Percentiles rank a stretch among this genome's conserved stretches.
Evolutionary conservation across 495 filamentous ascomycete species (phyloP).

Genomic region (Pseudotulostoma volvatum): DNA sequence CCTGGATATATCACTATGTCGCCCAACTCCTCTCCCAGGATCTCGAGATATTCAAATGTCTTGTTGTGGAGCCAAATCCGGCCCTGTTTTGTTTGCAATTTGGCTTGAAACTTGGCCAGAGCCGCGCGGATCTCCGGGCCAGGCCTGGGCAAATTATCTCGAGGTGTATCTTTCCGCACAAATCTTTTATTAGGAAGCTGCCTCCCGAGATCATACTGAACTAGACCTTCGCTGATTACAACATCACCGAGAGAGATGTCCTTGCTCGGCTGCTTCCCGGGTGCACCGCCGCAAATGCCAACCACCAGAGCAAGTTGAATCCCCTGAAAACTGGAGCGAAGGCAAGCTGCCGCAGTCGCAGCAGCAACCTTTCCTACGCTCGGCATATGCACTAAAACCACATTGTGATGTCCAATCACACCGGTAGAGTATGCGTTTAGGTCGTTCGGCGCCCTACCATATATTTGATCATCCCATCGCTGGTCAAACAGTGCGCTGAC

Average conservation of each 20-base stretch:
- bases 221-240: conserved; percentile 19
- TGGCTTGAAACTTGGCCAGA: background rate
- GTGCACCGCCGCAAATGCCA: conserved; percentile 16
- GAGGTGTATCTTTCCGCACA: conserved; percentile 3
- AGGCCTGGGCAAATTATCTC: conserved; percentile 10
- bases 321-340: conserved; percentile 5
- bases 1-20: conserved; percentile 5
- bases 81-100: conserved; percentile 12
- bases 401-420: conserved; percentile 16
- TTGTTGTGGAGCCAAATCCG: conserved; percentile 8
- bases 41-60: background rate
- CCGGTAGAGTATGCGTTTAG: conserved; percentile 20
- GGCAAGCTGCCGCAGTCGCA: conserved; percentile 6
- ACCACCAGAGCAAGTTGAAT: conserved; percentile 9
- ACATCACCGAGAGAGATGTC: conserved; percentile 26
- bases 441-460: conserved; percentile 10
- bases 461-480: conserved; percentile 7
- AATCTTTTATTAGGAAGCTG: conserved; percentile 6
- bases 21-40: background rate
- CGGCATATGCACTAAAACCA: conserved; percentile 19
- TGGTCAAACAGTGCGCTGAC: conserved; percentile 15
- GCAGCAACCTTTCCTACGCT: conserved; percentile 17
- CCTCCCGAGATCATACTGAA: conserved; percentile 21
- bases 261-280: background rate
- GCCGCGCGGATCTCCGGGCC: conserved; percentile 1